phyloP scores from a whole-genome alignment of 192 early-diverging fungal genomes.

The Backusella tuberculispora region DNA sequence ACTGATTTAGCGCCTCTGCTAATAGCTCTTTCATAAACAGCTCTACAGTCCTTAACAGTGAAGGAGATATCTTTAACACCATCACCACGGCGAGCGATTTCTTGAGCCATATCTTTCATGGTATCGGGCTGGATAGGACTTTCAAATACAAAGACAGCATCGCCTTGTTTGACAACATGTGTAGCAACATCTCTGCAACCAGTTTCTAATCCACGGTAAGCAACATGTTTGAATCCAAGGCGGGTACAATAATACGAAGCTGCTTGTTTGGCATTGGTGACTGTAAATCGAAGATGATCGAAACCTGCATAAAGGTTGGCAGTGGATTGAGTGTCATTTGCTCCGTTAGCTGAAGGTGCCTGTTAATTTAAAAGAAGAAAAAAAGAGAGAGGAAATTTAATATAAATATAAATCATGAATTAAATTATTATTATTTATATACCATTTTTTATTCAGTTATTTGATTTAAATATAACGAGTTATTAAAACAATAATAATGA shows the following conservation, averaged over 20 bases:
- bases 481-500: slow-evolving; percentile 6
- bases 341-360: not conserved
- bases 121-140: slow-evolving; percentile 86
- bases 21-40: slow-evolving; percentile 81
- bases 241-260: slow-evolving; percentile 91
- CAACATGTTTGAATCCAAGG: slow-evolving; percentile 92
- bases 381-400: too few relatives aligned
- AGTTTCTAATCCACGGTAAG: slow-evolving; percentile 96
- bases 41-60: slow-evolving; percentile 80
- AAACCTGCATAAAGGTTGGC: slow-evolving; percentile 59
- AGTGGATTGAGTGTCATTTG: not conserved
- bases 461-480: not conserved
- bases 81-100: slow-evolving; percentile 85
- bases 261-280: slow-evolving; percentile 94
- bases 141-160: slow-evolving; percentile 89
- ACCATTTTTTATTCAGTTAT: not conserved
- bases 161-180: slow-evolving; percentile 84
- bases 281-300: slow-evolving; percentile 87
- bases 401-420: not conserved
- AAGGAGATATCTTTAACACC: slow-evolving; percentile 96
- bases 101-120: slow-evolving; percentile 64
- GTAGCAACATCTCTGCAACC: slow-evolving; percentile 83
- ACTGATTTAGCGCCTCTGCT: slow-evolving; percentile 84
- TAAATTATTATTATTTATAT: not conserved
- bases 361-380: not conserved